Percentiles rank a stretch among this genome's conserved stretches.
Evolutionary conservation across 352 stramenopile genomes (phyloP).

Genomic region (Hyaloperonospora arabidopsidis): DNA sequence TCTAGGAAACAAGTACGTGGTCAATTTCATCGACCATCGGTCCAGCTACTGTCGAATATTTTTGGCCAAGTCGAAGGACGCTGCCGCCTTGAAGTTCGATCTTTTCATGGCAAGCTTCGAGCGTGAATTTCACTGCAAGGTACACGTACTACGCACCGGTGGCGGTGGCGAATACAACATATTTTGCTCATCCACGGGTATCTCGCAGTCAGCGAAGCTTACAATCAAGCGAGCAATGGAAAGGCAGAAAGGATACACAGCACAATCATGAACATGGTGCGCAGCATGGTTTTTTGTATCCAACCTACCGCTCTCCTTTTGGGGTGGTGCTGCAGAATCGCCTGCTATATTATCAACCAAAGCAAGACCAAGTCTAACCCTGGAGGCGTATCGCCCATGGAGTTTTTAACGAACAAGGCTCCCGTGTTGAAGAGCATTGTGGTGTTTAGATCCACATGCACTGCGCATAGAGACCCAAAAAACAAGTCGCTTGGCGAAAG

Average conservation of each 20-base stretch:
- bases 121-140: too few relatives aligned
- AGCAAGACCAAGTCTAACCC: neutral
- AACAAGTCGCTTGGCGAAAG: conserved; percentile 5
- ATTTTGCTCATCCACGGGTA: too few relatives aligned
- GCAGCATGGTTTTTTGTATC: neutral
- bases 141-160: too few relatives aligned
- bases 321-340: neutral
- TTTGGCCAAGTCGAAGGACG: too few relatives aligned
- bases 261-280: neutral
- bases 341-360: neutral
- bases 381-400: conserved; percentile 1
- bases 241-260: neutral
- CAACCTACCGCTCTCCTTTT: neutral
- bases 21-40: too few relatives aligned
- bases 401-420: neutral
- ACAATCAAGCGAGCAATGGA: neutral
- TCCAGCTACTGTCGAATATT: too few relatives aligned
- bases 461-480: conserved; percentile 4
- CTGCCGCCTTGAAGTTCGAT: too few relatives aligned
- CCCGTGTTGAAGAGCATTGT: conserved; percentile 6
- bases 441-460: conserved; percentile 11
- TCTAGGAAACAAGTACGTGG: too few relatives aligned
- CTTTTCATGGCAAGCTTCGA: too few relatives aligned
- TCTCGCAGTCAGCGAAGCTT: neutral
- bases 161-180: too few relatives aligned